Base-by-base conservation (phyloP, 495 filamentous ascomycete genomes). In the Aspergillus incahuasiensis region DNA sequence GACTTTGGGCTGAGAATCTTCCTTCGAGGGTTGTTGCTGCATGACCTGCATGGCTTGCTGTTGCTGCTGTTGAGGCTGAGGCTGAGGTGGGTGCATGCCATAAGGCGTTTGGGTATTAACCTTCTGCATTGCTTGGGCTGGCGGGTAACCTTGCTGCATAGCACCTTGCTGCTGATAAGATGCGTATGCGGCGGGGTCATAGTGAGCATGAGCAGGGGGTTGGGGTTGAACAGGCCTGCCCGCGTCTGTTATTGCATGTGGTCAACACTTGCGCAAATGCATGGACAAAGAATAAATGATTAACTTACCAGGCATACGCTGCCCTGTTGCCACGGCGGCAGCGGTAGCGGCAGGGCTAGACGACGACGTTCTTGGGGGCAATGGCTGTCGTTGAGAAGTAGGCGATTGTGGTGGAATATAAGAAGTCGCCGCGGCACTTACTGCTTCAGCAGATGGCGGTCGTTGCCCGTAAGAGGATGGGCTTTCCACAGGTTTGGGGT, bases 131-230 rank as follows among this genome's bases (percentile, higher is more conserved):
- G 65, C 61, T 51, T 69, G 69, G 28, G 63, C 64, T 21, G 48
- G 12, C 20, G 38, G 48, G 21, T 50, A 50, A 16, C 11, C 19
- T 38, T 59, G 67, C 46, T 68, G 72, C 32, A 61, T 60, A 39
- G 53, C 57, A 42, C 45, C 45, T 47, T 72, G 72, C 45, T 74
- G 75, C 52, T 74, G 72, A 39, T 89, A 82, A 48, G 82, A 76
- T 52, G 82, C 85, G 68, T 91, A 92, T 48, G 82, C 83, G 28
- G 81, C 77, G 35, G 88, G 88, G 66, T 91, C 84, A 65, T 92
- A 90, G 58, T 79, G 82, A 19, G 81, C 77, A 59, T 88, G 82
- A 44, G 77, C 72, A 50, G 76, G 79, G 8, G 75, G 69, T 63
- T 68, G 79, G 8, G 75, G 69, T 63, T 68, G 59, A 64, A 63